Base-by-base conservation (phyloP, 768 basidiomycete genomes). In the Lentinus brumalis region DNA sequence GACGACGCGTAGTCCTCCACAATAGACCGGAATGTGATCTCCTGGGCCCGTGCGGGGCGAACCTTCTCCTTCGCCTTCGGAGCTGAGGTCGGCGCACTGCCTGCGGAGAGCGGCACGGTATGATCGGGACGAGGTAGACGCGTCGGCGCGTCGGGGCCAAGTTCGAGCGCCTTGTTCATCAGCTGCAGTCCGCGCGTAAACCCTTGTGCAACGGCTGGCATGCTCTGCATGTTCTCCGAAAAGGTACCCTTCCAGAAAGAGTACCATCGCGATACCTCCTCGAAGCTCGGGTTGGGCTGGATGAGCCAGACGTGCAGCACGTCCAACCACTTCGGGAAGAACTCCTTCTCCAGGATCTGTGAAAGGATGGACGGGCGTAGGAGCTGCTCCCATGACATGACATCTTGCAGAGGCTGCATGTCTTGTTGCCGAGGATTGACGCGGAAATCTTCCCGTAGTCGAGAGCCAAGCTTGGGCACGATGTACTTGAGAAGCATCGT, bases 311-410 rank as follows among this genome's bases (percentile, higher is more conserved):
- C 75, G 70, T 96, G 88, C 26, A 99, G 78, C 21, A 92, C 87
- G 51, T 94, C 90, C 61, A 98, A 80, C 95, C 96, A 99, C 71
- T 97, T 96, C 4, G 94, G 92, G 83, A 98, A 98, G 79, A 98
- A 96, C 68, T 94, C 94, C 5, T 83, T 82, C 72, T 96, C 92
- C 63, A 99, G 77, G 12, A 99, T 77, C 69, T 95, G 92, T 1
- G 87, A 81, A 68, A 97, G 82, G 62, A 96, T 83, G 4, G 90
- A 86, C 0, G 85, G 74, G 8, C 92, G 88, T 39, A 98, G 79
- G 57, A 92, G 79, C 35, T 77, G 72, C 11, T 81, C 78, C 97
- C 97, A 99, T 1, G 79, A 78, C 46, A 98, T 78, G 16, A 94
- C 91, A 54, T 80, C 79, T 18, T 87, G 78, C 49, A 99, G 79